Evolutionary conservation across 192 early-diverging fungal genomes (phyloP).

Genomic region (Umbelopsis sp.): DNA sequence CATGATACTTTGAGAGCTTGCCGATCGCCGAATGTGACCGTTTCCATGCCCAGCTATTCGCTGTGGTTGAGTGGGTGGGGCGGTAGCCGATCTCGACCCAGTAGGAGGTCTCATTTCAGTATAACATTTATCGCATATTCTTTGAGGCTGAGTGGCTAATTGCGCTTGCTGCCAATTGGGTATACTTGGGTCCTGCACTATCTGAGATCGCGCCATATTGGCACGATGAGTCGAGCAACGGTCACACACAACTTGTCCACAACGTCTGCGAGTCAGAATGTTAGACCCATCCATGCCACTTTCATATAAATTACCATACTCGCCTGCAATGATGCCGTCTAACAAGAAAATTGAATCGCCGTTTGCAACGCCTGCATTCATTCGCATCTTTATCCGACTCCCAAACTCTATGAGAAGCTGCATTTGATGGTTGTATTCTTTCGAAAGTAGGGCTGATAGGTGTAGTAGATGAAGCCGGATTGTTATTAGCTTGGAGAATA

Average conservation of each 20-base stretch:
- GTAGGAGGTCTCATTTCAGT: background rate
- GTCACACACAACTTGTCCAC: conserved; percentile 32
- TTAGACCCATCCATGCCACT: background rate
- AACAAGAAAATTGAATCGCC: conserved; percentile 27
- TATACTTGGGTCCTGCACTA: background rate
- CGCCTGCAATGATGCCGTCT: conserved; percentile 29
- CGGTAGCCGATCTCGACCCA: background rate
- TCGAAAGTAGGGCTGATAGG: background rate
- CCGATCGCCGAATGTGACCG: background rate
- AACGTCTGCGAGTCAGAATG: conserved; percentile 9
- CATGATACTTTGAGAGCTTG: conserved; percentile 61
- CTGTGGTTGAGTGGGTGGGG: background rate
- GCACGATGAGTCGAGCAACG: conserved; percentile 27
- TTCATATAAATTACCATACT: background rate
- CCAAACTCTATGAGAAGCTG: background rate
- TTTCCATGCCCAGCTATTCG: background rate
- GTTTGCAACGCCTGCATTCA: conserved; percentile 24
- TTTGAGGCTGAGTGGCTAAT: conserved; percentile 21
- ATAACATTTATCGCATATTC: conserved; percentile 29
- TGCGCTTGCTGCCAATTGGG: conserved; percentile 13
- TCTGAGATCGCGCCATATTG: conserved; percentile 17
- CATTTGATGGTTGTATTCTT: background rate
- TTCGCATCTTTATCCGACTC: conserved; percentile 21
- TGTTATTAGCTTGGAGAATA: no score
- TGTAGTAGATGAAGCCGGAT: background rate